Evolutionary conservation across 805 yeast species (phyloP), one percentile per base, ranked within the genome.

Genomic region (Ascoidea asiatica): DNA sequence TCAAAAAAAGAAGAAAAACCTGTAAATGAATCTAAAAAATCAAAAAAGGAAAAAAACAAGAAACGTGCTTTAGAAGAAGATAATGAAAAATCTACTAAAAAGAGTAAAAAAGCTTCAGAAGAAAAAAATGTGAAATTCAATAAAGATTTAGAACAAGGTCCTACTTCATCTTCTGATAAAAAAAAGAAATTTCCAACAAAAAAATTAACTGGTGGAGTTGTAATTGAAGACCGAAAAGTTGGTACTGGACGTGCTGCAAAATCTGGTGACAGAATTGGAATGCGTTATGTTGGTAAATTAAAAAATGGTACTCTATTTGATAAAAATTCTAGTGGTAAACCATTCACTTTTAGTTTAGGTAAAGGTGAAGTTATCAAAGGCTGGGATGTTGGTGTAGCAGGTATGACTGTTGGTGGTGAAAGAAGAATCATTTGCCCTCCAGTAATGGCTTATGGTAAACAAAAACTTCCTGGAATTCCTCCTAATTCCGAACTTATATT

Each of bases 321-420:
- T 75, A 89, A 90, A 67, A 92, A 92, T 79, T 87, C 95, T 55
- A 74, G 81, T 53, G 99, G 99, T 58, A 90, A 87, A 72, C 98
- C 99, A 59, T 92, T 92, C 66, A 66, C 68, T 52, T 92, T 92
- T 68, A 77, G 76, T 51, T 75, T 92, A 56, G 98, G 98, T 58
- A 84, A 82, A 64, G 98, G 97, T 61, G 98, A 92, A 69, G 97
- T 95, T 55, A 92, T 92, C 73, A 86, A 86, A 66, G 98, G 97
- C 53, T 92, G 95, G 86, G 99, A 92, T 63, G 75, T 90, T 59
- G 99, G 99, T 74, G 92, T 92, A 57, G 88, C 90, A 48, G 97
- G 97, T 63, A 89, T 92, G 97, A 79, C 95, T 46, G 95, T 86
- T 61, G 96, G 96, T 59, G 97, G 97, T 61, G 98, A 92, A 75